Evolutionary conservation across 371 early-diverging fungal species (phyloP).

Genomic region (Mycotypha africana): DNA sequence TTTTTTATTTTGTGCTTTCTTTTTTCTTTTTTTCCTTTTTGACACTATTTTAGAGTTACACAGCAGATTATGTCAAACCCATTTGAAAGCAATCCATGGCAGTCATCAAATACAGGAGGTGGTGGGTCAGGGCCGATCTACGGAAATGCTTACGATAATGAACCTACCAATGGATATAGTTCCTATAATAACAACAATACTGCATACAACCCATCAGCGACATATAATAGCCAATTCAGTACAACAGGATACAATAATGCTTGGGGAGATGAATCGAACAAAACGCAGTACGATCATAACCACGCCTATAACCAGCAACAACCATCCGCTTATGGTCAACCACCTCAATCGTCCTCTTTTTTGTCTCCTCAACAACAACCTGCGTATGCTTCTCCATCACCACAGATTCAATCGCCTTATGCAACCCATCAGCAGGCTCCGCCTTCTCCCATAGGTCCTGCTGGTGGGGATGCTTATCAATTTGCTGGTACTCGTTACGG

Average conservation of each 20-base stretch:
- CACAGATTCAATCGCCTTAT: not conserved
- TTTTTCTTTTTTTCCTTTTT: too few relatives aligned
- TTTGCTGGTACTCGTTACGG: constrained; percentile 22
- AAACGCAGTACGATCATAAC: constrained; percentile 12
- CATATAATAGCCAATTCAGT: constrained; percentile 10
- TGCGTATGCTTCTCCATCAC: not conserved
- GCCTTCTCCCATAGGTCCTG: not conserved
- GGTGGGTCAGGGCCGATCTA: constrained; percentile 13
- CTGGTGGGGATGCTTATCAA: constrained; percentile 15
- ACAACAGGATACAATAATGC: constrained; percentile 10
- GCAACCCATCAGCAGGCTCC: not conserved
- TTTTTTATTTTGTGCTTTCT: not conserved
- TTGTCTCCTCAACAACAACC: not conserved
- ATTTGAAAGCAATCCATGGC: constrained; percentile 12
- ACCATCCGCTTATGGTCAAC: too few relatives aligned
- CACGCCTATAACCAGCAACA: too few relatives aligned
- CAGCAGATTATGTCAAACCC: constrained; percentile 8
- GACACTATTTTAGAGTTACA: too few relatives aligned
- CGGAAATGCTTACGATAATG: constrained; percentile 21
- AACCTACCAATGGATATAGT: not conserved
- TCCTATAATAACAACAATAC: not conserved
- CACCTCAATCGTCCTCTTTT: not conserved
- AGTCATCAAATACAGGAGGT: not conserved
- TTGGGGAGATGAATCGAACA: constrained; percentile 17
- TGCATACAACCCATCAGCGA: not conserved